Base-by-base conservation (phyloP, 1,139 yeast genomes). In the Yamadazyma trypodendri region DNA sequence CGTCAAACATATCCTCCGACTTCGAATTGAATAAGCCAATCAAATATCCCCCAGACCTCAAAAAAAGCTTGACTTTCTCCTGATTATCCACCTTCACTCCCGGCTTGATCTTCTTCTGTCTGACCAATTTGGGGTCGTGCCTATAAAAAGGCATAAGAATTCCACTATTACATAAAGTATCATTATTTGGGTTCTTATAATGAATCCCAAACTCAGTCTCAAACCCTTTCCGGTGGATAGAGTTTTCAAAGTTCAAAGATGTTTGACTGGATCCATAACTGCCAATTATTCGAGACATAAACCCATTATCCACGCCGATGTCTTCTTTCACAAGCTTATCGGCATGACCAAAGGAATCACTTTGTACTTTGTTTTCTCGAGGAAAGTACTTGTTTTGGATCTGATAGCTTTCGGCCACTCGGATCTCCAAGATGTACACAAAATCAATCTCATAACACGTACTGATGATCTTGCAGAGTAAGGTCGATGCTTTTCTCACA, bases 31-130 rank as follows among this genome's bases (percentile, higher is more conserved):
- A 78, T 10, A 75, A 70, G 1, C 75, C 79, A 47, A 82, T 63
- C 29, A 81, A 52, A 45, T 66, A 81, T 0, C 87, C 87, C 1
- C 84, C 83, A 12, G 77, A 65, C 43, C 76, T 65, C 41, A 73
- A 60, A 44, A 65, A 73, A 11, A 79, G 62, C 20, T 74, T 77
- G 31, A 33, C 41, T 31, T 13, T 17, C 41, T 13, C 48, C 42
- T 12, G 35, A 34, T 38, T 42, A 38, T 31, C 44, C 30, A 42
- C 54, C 39, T 45, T 55, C 48, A 42, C 53, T 45, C 27, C 25
- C 1, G 37, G 21, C 18, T 36, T 38, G 17, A 31, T 20, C 23
- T 36, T 31, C 22, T 28, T 56, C 45, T 59, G 65, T 40, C 75
- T 56, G 8, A 72, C 68, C 34, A 76, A 50, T 43, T 64, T 71